phyloP scores from a whole-genome alignment of 192 early-diverging fungal genomes.

The Obelidium mucronatum region DNA sequence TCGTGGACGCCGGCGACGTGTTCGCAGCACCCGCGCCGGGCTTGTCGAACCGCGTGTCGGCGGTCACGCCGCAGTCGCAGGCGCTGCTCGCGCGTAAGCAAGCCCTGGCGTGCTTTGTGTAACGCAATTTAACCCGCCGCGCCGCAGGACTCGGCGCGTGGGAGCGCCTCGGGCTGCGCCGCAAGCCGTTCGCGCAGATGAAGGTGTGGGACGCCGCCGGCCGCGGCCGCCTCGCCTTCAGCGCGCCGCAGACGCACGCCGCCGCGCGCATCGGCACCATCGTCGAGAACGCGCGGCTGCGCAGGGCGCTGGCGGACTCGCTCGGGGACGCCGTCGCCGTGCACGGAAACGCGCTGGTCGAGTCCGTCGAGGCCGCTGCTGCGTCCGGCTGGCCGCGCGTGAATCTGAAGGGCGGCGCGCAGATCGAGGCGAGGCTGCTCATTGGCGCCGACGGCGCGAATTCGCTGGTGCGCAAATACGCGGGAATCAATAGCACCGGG shows the following conservation, averaged over 20 bases:
- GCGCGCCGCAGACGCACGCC: conserved; percentile 44
- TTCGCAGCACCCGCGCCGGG: conserved; percentile 62
- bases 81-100: conserved; percentile 56
- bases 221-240: conserved; percentile 71
- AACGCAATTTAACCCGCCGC: no score
- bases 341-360: conserved; percentile 74
- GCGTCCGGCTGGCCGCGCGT: conserved; percentile 74
- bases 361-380: conserved; percentile 47
- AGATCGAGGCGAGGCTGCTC: conserved; percentile 75
- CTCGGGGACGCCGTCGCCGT: conserved; percentile 58
- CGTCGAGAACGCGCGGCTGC: conserved; percentile 74
- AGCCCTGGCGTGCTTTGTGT: no score
- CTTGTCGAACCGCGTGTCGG: conserved; percentile 85
- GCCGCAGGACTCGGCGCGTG: conserved; percentile 73
- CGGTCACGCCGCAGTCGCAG: conserved; percentile 76
- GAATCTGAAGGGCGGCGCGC: conserved; percentile 69
- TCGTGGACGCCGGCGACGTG: conserved; percentile 84
- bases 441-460: conserved; percentile 92
- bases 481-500: conserved; percentile 81
- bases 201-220: conserved; percentile 75
- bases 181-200: conserved; percentile 73
- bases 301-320: conserved; percentile 15
- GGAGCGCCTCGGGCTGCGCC: conserved; percentile 59
- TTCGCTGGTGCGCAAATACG: conserved; percentile 84
- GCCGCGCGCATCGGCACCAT: conserved; percentile 76